These are phyloP conservation scores for Colletotrichum cuscutae DNA, from an alignment of 2,329 filamentous ascomycete species.

Conservation along the genomic window DNA sequence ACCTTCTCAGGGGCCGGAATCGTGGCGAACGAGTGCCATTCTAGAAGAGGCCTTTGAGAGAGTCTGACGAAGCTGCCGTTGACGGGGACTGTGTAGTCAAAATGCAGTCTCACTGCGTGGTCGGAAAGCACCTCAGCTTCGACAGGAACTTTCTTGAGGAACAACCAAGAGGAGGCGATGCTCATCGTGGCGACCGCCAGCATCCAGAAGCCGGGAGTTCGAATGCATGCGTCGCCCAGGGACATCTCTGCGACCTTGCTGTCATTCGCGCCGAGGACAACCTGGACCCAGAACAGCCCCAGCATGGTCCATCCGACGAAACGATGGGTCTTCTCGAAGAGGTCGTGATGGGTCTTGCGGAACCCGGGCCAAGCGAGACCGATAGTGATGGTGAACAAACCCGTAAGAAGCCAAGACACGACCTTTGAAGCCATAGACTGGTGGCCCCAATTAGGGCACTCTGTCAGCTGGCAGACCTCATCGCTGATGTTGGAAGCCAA, in stretches of 20 bases:
- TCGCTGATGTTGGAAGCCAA: conserved; percentile 51
- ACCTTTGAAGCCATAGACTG: conserved; percentile 55
- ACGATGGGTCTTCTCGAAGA: conserved; percentile 53
- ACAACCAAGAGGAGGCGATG: conserved; percentile 78
- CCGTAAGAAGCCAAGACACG: conserved; percentile 65
- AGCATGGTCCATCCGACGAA: conserved; percentile 63
- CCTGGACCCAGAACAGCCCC: conserved; percentile 72
- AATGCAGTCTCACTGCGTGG: conserved; percentile 78
- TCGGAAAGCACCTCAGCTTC: conserved; percentile 73
- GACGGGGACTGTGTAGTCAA: conserved; percentile 68
- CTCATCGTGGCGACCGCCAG: conserved; percentile 71
- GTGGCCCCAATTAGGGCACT: conserved; percentile 15
- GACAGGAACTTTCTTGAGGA: conserved; percentile 75
- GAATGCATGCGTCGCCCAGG: conserved; percentile 50
- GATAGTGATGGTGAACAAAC: conserved; percentile 68
- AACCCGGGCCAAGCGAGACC: conserved; percentile 71
- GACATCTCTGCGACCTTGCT: conserved; percentile 48
- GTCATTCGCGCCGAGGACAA: conserved; percentile 61
- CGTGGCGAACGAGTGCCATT: conserved; percentile 82
- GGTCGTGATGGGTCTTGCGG: conserved; percentile 62
- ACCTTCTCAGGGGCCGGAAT: conserved; percentile 64
- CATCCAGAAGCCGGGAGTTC: conserved; percentile 70
- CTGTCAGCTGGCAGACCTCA: conserved; percentile 48
- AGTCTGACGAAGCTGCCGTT: conserved; percentile 61
- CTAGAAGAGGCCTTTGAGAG: conserved; percentile 69